These are phyloP conservation scores for Yamadazyma aaseri DNA, from an alignment of 1,139 yeast species.

Conservation along the genomic window DNA sequence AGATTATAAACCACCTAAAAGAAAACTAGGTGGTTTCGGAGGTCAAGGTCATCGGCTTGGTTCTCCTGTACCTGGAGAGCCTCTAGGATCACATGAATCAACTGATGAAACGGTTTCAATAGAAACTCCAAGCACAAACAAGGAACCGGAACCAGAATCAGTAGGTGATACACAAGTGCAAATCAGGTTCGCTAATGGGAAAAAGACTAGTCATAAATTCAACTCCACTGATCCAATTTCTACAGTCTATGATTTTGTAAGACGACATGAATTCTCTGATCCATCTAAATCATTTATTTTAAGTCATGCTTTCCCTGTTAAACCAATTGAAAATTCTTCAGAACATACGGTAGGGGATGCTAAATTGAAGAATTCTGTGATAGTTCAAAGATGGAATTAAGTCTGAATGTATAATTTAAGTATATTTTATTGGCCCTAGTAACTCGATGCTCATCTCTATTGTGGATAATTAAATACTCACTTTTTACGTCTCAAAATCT, in stretches of 20 bases:
- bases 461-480: too few relatives aligned
- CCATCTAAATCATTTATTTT: constrained; percentile 57
- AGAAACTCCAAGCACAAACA: constrained; percentile 1
- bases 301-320: constrained; percentile 82
- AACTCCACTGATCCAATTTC: constrained; percentile 66
- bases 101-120: constrained; percentile 1
- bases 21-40: constrained; percentile 63
- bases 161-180: constrained; percentile 77
- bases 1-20: constrained; percentile 73
- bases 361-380: constrained; percentile 78
- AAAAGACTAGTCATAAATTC: constrained; percentile 63
- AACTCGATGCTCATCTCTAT: too few relatives aligned
- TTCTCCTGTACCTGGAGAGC: constrained; percentile 79
- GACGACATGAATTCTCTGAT: constrained; percentile 39
- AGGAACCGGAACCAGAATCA: constrained; percentile 6
- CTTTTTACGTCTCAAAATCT: too few relatives aligned
- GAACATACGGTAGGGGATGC: constrained; percentile 66
- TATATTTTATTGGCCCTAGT: too few relatives aligned
- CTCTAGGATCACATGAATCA: constrained; percentile 20
- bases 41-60: constrained; percentile 93
- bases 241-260: constrained; percentile 68
- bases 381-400: constrained; percentile 75
- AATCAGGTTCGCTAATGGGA: constrained; percentile 83
- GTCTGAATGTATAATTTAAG: too few relatives aligned
- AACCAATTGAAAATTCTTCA: constrained; percentile 57